These are phyloP conservation scores for Piedraia hortae DNA, from an alignment of 2,329 filamentous ascomycete species.

Conservation along the genomic window DNA sequence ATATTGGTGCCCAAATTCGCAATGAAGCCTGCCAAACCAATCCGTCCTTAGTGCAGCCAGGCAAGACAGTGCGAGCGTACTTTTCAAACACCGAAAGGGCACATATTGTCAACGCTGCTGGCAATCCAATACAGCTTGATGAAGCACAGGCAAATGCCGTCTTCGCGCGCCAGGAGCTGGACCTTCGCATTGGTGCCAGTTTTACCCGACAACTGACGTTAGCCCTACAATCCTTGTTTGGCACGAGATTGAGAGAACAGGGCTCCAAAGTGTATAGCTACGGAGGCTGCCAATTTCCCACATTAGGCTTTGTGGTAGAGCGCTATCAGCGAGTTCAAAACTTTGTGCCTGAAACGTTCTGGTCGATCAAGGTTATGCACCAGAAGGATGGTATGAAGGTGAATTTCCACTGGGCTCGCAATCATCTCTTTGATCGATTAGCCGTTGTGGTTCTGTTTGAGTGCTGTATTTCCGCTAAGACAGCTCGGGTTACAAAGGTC, in stretches of 20 bases:
- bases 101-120: constrained; percentile 69
- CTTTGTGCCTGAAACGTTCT: constrained; percentile 78
- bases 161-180: constrained; percentile 65
- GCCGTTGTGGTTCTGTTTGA: constrained; percentile 62
- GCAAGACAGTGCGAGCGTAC: constrained; percentile 51
- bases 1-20: constrained; percentile 80
- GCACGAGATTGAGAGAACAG: constrained; percentile 41
- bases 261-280: constrained; percentile 25
- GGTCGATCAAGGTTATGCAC: constrained; percentile 69
- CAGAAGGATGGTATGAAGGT: constrained; percentile 51
- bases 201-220: constrained; percentile 76
- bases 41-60: constrained; percentile 23
- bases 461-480: constrained; percentile 48
- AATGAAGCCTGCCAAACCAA: constrained; percentile 54
- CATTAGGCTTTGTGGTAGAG: constrained; percentile 87
- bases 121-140: constrained; percentile 49
- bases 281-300: constrained; percentile 78
- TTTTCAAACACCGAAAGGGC: constrained; percentile 93
- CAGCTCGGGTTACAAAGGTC: constrained; percentile 57
- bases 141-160: constrained; percentile 72
- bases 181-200: constrained; percentile 71
- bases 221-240: constrained; percentile 43
- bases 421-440: constrained; percentile 67
- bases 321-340: constrained; percentile 82
- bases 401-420: constrained; percentile 58